Evolutionary conservation across 768 basidiomycete genomes (phyloP).

Genomic region (Strobilomyces dryophilus): DNA sequence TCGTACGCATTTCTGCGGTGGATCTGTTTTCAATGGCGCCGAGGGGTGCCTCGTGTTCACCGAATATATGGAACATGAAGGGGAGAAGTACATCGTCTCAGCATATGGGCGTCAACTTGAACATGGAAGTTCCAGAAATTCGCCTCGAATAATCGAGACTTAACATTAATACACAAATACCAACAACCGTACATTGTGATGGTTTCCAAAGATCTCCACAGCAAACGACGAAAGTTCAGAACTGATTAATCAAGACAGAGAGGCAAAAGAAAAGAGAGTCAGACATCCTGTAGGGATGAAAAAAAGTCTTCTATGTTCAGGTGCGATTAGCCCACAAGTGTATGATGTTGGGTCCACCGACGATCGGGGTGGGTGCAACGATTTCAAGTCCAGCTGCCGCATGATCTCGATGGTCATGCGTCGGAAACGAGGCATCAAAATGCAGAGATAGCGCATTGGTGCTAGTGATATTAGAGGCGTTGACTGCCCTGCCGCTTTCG

Average conservation of each 20-base stretch:
- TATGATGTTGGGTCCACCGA: slow-evolving; percentile 32
- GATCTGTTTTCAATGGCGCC: slow-evolving; percentile 14
- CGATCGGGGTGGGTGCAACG: slow-evolving; percentile 31
- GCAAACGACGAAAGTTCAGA: not conserved
- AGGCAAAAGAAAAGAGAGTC: not conserved
- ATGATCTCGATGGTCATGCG: slow-evolving; percentile 21
- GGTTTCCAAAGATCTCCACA: not conserved
- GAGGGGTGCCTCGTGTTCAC: slow-evolving; percentile 16
- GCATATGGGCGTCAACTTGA: not conserved
- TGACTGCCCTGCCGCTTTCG: slow-evolving; percentile 12
- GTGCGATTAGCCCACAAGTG: slow-evolving; percentile 32
- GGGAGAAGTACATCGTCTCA: not conserved
- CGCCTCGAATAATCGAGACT: slow-evolving; percentile 5
- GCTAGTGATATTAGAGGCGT: slow-evolving; percentile 22
- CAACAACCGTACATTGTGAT: slow-evolving; percentile 11
- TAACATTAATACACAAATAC: slow-evolving; percentile 23
- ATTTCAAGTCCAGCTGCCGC: slow-evolving; percentile 30
- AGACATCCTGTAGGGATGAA: not conserved
- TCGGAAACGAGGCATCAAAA: slow-evolving; percentile 33
- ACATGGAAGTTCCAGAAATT: not conserved
- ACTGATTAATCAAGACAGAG: not conserved
- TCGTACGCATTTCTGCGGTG: slow-evolving; percentile 1
- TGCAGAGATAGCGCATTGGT: slow-evolving; percentile 33
- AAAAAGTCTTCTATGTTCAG: slow-evolving; percentile 16
- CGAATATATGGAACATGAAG: slow-evolving; percentile 3